A percentile compares a stretch with the other conserved stretches of the same genome.
Conservation (phyloP, 1,139 yeast species). For the Candida pseudoviswanathii region DNA sequence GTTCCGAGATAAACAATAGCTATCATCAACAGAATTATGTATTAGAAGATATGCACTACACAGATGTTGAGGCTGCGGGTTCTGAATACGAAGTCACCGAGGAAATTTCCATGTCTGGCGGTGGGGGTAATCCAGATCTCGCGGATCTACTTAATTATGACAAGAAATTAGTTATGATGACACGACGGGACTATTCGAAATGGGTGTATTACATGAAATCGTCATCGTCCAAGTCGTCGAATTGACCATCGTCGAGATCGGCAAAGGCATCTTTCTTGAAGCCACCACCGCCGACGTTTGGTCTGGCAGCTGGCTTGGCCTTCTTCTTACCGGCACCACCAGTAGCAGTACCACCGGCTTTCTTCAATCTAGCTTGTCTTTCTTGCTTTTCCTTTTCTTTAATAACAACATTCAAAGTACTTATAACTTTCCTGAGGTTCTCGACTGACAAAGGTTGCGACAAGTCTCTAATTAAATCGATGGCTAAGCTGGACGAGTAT, state of each 20-base stretch:
- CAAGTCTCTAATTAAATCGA: constrained; percentile 84
- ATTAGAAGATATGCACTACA: not conserved
- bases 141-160: constrained; percentile 12
- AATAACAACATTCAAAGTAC: constrained; percentile 78
- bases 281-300: constrained; percentile 67
- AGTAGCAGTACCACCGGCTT: constrained; percentile 82
- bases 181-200: not conserved
- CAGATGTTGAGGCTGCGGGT: not conserved
- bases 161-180: constrained; percentile 2
- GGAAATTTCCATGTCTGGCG: not conserved
- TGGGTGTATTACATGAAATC: constrained; percentile 75
- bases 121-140: constrained; percentile 8
- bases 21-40: not conserved
- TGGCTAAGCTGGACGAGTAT: constrained; percentile 75
- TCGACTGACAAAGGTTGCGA: constrained; percentile 81
- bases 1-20: not conserved
- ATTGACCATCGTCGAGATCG: constrained; percentile 46
- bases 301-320: constrained; percentile 73
- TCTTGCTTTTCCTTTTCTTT: constrained; percentile 90
- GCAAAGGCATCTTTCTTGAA: constrained; percentile 75
- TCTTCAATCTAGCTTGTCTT: constrained; percentile 78
- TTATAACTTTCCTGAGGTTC: constrained; percentile 79
- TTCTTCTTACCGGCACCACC: constrained; percentile 97
- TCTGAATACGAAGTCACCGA: constrained; percentile 1
- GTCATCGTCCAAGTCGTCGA: constrained; percentile 66